Conservation (phyloP, 257 asterid genomes). For the Nicotiana paniculata region DNA sequence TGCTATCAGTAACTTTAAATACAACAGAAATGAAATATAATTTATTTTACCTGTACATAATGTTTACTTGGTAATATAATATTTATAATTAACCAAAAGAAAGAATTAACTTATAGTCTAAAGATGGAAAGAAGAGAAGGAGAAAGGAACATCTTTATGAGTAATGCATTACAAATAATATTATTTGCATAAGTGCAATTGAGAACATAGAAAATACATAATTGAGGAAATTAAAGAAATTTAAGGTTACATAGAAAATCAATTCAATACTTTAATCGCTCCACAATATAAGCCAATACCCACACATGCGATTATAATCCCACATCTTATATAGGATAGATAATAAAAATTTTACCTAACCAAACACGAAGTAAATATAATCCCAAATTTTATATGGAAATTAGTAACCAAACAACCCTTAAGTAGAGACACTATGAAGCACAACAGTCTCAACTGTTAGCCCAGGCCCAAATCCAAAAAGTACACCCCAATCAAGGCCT, state of each 20-base stretch:
- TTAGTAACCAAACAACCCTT: not conserved
- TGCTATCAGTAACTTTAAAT: too few species aligned
- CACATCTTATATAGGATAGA: too few species aligned
- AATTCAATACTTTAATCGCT: not conserved
- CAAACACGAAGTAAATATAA: too few species aligned
- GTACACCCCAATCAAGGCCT: constrained; percentile 69
- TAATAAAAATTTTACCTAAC: too few species aligned
- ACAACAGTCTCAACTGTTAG: constrained; percentile 71
- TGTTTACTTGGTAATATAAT: too few species aligned
- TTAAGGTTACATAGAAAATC: not conserved
- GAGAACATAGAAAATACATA: not conserved
- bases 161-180: not conserved
- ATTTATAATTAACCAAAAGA: too few species aligned
- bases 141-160: not conserved
- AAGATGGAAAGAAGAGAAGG: not conserved
- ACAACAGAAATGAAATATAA: too few species aligned
- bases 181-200: not conserved
- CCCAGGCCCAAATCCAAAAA: constrained; percentile 75
- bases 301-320: not conserved
- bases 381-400: too few species aligned
- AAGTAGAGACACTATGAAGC: constrained; percentile 44
- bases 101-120: not conserved
- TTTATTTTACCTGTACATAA: too few species aligned
- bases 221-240: not conserved
- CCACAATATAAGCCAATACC: not conserved